Conservation (phyloP, 2,329 filamentous ascomycete species). For the Colletotrichum tanaceti region DNA sequence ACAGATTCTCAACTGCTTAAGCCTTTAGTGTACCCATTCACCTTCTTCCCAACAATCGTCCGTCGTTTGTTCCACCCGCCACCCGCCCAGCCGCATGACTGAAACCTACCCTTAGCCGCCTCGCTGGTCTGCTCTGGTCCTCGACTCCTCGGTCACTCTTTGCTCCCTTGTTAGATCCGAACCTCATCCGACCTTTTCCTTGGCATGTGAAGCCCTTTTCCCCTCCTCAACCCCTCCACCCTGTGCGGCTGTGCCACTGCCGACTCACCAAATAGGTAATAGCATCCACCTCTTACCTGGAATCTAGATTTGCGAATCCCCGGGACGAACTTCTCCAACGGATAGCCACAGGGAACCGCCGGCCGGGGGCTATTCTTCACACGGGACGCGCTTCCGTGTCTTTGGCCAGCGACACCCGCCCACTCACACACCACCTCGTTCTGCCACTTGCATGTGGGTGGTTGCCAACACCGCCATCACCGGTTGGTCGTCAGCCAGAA, state of each 20-base stretch:
- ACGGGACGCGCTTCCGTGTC: slow-evolving; percentile 3
- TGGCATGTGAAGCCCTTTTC: slow-evolving; percentile 26
- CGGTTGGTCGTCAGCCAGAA: background rate
- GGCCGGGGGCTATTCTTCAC: slow-evolving; percentile 1
- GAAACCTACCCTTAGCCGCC: slow-evolving; percentile 10
- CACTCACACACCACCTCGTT: slow-evolving; percentile 13
- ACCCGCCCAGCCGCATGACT: background rate
- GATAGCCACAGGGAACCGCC: background rate
- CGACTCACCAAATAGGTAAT: slow-evolving; percentile 14
- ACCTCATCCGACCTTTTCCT: slow-evolving; percentile 7
- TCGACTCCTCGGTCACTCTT: background rate
- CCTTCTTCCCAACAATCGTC: slow-evolving; percentile 4
- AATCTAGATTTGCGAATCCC: background rate
- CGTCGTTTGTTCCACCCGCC: background rate
- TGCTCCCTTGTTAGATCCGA: slow-evolving; percentile 9
- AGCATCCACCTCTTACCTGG: slow-evolving; percentile 3
- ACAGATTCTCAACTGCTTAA: background rate
- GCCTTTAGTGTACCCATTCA: background rate
- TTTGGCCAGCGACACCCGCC: slow-evolving; percentile 6
- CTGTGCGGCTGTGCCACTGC: slow-evolving; percentile 12
- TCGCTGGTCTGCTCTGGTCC: background rate
- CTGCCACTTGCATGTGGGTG: slow-evolving; percentile 24
- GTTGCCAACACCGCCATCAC: slow-evolving; percentile 7
- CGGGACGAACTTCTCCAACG: slow-evolving; percentile 2
- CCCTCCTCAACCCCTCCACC: slow-evolving; percentile 1